Evolutionary conservation across 2,329 filamentous ascomycete genomes (phyloP), one percentile per base, ranked within the genome.

Genomic region (Curvularia sp.): DNA sequence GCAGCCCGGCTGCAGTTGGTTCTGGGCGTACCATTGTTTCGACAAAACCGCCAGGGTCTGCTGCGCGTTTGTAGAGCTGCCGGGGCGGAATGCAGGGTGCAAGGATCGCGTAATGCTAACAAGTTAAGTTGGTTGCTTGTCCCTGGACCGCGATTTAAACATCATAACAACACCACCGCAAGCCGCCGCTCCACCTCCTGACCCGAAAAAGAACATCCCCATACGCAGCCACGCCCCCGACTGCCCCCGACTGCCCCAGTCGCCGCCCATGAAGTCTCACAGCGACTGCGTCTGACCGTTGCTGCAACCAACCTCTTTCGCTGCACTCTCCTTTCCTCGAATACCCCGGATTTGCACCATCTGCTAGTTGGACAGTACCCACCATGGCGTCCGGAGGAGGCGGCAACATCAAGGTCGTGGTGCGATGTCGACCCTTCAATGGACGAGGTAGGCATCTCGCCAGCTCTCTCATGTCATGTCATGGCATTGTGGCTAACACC

Each of bases 371-470:
- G 4, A 42, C 52, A 28, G 22, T 52, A 50, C 52, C 31, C 67
- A 69, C 55, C 63, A 91, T 91, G 89, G 85, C 86, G 70, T 84
- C 86, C 70, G 91, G 91, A 74, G 93, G 91, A 81, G 93, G 48
- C 48, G 48, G 95, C 76, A 99, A 99, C 77, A 99, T 99, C 80
- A 99, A 99, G 89, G 95, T 99, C 82, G 95, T 99, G 84, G 95
- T 99, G 83, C 88, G 95, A 82, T 89, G 91, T 71, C 88, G 95
- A 77, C 95, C 95, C 50, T 99, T 99, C 82, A 99, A 99, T 79
- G 88, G 88, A 74, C 88, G 93, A 94, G 92, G 93, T 94, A 84
- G 59, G 66, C 44, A 30, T 38, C 33, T 10, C 30, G 9, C 9
- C 13, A 6, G 12, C n/a, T n/a, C 28, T 5, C 10, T 15, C 30